Evolutionary conservation across 1,284 basidiomycete genomes (phyloP).

Genomic region (Naganishia liquefaciens): DNA sequence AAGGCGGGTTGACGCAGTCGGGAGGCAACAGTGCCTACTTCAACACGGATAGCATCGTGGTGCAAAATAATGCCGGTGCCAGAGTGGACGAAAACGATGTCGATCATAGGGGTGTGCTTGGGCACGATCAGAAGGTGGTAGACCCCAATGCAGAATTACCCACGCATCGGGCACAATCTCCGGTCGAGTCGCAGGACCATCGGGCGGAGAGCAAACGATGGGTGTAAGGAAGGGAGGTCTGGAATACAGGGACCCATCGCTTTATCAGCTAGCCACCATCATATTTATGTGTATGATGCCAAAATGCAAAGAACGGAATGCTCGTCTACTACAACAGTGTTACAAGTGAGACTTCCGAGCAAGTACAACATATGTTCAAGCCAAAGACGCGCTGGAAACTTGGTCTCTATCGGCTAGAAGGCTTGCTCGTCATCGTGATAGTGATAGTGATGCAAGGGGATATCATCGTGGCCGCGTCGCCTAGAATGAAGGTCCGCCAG

Average conservation of each 20-base stretch:
- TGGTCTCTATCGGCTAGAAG: no score
- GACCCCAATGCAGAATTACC: constrained; percentile 21
- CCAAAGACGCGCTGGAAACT: no score
- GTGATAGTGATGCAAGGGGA: no score
- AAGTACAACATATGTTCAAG: not conserved
- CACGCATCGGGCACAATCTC: constrained; percentile 13
- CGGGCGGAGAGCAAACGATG: constrained; percentile 17
- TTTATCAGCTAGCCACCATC: no score
- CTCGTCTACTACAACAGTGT: not conserved
- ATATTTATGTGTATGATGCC: no score
- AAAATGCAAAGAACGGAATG: no score
- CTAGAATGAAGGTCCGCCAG: no score
- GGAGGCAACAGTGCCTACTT: not conserved
- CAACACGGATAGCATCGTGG: constrained; percentile 21
- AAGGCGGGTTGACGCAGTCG: constrained; percentile 11
- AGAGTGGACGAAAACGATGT: constrained; percentile 10
- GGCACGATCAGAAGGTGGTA: constrained; percentile 13
- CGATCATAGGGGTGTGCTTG: constrained; percentile 18
- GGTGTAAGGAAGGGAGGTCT: not conserved
- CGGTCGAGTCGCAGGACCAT: constrained; percentile 23
- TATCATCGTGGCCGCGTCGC: no score
- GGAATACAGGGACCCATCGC: no score
- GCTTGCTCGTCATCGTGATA: no score
- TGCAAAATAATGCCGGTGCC: constrained; percentile 23
- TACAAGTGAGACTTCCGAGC: not conserved